Evolutionary conservation across 2,329 filamentous ascomycete genomes (phyloP), one percentile per base, ranked within the genome.

Genomic region (Apiospora aurea): DNA sequence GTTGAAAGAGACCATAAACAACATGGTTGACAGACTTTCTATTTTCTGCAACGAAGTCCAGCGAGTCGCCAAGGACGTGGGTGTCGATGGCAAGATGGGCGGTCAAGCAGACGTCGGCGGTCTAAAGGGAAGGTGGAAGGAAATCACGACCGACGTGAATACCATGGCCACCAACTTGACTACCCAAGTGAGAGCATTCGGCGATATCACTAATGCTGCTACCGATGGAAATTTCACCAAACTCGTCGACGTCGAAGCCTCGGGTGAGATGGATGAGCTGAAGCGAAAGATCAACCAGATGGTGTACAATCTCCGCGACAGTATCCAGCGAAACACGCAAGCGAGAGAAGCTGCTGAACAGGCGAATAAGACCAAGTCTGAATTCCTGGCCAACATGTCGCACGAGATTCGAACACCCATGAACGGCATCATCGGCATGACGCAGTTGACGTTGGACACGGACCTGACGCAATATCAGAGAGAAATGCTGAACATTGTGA

Each of bases 261-360:
- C 96, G 16, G 96, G 96, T 75, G 96, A 99, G 83, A 98, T 99
- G 96, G 96, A 98, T 83, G 96, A 98, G 82, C 88, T 99, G 77
- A 99, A 99, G 85, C 92, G 95, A 78, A 98, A 98, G 87, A 98
- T 99, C 88, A 99, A 98, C 81, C 94, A 97, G 85, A 99, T 99
- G 96, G 95, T 98, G 70, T 96, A 94, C 80, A 97, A 97, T 80
- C 85, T 99, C 74, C 88, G 96, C 76, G 96, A 98, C 83, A 97
- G 94, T 87, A 98, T 99, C 76, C 95, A 98, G 82, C 91, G 95
- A 81, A 99, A 98, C 81, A 98, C 95, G 3, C 94, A 95, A 76
- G 96, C 96, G 72, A 93, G 96, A 82, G 96, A 98, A 83, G 95
- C 96, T 67, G 96, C 96, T 78, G 96, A 99, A 81, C 86, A 98